Evolutionary conservation across 371 early-diverging fungal genomes (phyloP).

Genomic region (Fennellomyces sp.): DNA sequence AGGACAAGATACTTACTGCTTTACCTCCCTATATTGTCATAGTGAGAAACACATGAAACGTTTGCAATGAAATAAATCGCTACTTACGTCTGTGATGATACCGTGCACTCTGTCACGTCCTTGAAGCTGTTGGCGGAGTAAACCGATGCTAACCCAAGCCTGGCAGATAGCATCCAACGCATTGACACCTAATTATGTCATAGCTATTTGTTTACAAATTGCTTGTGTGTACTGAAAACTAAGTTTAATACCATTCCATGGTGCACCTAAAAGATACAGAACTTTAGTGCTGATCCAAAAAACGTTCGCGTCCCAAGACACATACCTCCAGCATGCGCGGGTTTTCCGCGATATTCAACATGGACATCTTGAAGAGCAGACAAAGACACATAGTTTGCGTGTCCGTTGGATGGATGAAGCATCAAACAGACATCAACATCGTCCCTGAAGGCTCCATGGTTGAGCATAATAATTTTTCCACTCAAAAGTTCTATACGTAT

Average conservation of each 20-base stretch:
- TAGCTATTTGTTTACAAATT: conserved; percentile 61
- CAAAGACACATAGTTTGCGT: conserved; percentile 33
- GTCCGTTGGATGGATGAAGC: conserved; percentile 49
- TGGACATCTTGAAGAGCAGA: conserved; percentile 51
- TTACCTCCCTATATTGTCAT: too few species aligned
- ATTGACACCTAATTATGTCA: conserved; percentile 68
- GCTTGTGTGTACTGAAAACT: conserved; percentile 38
- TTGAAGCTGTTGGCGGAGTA: conserved; percentile 70
- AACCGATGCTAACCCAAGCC: conserved; percentile 60
- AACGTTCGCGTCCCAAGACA: background rate
- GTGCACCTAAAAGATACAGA: conserved; percentile 29
- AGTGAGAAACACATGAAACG: too few species aligned
- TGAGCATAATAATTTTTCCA: conserved; percentile 73
- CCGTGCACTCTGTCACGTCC: conserved; percentile 59
- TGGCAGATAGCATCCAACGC: conserved; percentile 74
- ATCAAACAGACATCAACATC: conserved; percentile 73
- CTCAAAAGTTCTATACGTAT: conserved; percentile 49
- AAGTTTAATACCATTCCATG: conserved; percentile 19
- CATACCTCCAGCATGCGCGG: conserved; percentile 61
- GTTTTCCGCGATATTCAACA: conserved; percentile 71
- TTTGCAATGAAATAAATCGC: too few species aligned
- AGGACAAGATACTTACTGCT: conserved; percentile 45
- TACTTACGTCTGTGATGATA: conserved; percentile 69
- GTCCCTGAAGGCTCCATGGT: conserved; percentile 61
- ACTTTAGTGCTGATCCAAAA: conserved; percentile 19